These are phyloP conservation scores for Aegilops bicornis DNA, from an alignment of 176 grass and related monocot genomes.

Conservation along the genomic window DNA sequence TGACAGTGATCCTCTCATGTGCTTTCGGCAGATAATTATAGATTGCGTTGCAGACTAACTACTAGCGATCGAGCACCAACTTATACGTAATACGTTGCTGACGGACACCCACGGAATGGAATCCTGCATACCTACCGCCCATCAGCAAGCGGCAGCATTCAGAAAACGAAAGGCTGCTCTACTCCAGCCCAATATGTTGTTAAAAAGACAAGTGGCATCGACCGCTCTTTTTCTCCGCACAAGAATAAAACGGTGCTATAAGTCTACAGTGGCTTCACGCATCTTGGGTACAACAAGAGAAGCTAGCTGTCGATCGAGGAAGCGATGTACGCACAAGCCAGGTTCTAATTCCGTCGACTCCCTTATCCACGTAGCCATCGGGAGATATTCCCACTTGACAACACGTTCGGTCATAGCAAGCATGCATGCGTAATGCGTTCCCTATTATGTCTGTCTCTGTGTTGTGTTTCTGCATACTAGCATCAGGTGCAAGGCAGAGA, in stretches of 20 bases:
- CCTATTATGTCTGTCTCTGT: not conserved
- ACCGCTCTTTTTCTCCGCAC: not conserved
- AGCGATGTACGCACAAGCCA: not conserved
- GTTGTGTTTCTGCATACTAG: not conserved
- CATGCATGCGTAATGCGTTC: not conserved
- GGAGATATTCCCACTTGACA: not conserved
- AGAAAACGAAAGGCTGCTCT: not conserved
- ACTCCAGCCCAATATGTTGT: not conserved
- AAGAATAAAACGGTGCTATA: too few species aligned
- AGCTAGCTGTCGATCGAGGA: not conserved
- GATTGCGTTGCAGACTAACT: not conserved
- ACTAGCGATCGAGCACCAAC: not conserved
- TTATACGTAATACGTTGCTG: not conserved
- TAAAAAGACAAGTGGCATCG: not conserved
- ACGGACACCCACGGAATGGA: not conserved
- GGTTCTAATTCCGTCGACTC: not conserved
- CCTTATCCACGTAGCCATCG: too few species aligned
- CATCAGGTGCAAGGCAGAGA: conserved; percentile 22
- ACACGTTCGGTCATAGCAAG: not conserved
- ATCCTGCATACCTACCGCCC: not conserved
- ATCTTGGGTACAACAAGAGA: too few species aligned
- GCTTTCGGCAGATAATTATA: not conserved
- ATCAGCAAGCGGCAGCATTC: not conserved
- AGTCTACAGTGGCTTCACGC: too few species aligned
- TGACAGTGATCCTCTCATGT: not conserved